A percentile compares a stretch with the other conserved stretches of the same genome.
Evolutionary conservation across 139 green algal genomes (phyloP).

Genomic region (Spirogloea muscicola): DNA sequence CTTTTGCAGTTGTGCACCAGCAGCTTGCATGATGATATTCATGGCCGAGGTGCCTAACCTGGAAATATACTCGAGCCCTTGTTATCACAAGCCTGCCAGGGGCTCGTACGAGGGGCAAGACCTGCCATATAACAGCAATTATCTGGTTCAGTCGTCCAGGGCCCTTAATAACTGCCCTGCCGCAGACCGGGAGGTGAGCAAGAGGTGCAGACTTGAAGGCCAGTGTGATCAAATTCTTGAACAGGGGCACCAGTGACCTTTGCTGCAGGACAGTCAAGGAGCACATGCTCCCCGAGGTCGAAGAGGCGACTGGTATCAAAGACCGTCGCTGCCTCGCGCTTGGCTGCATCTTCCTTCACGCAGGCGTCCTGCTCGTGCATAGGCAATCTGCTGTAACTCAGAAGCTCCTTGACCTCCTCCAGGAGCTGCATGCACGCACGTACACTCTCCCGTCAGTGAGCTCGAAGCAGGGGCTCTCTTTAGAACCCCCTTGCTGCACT

Average conservation of each 20-base stretch:
- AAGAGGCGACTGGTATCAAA: conserved; percentile 35
- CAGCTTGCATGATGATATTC: too few species aligned
- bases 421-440: conserved; percentile 13
- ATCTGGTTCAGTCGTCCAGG: too few species aligned
- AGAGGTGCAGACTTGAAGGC: too few species aligned
- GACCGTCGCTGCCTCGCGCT: not conserved
- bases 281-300: conserved; percentile 28
- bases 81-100: conserved; percentile 49
- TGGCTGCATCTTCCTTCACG: not conserved
- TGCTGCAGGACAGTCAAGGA: conserved; percentile 25
- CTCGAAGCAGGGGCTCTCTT: too few species aligned
- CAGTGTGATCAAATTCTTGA: too few species aligned
- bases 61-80: conserved; percentile 47
- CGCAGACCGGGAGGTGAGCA: too few species aligned
- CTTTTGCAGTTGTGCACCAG: too few species aligned
- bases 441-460: not conserved
- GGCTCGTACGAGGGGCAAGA: conserved; percentile 54
- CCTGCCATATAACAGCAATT: too few species aligned
- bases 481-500: too few species aligned
- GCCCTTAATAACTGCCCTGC: too few species aligned
- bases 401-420: not conserved
- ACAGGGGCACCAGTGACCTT: too few species aligned
- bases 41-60: too few species aligned
- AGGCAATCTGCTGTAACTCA: not conserved
- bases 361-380: conserved; percentile 12